Evolutionary conservation across 2,329 filamentous ascomycete species (phyloP).

Genomic region (Clarireedia monteithiana): DNA sequence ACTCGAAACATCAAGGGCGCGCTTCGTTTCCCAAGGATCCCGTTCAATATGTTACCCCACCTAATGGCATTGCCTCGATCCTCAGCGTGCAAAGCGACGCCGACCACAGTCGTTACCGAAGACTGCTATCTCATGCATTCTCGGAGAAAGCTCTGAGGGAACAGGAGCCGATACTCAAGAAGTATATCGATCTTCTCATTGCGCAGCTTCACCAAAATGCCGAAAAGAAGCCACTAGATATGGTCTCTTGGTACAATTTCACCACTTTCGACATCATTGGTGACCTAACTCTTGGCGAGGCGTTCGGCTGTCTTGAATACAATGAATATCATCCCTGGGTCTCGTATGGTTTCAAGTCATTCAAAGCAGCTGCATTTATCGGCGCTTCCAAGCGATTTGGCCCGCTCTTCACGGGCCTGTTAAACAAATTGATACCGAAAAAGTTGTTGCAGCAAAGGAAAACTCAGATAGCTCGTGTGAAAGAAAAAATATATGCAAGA

Average conservation of each 20-base stretch:
- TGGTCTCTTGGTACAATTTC: slow-evolving; percentile 31
- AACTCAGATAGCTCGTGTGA: slow-evolving; percentile 15
- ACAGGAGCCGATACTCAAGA: slow-evolving; percentile 22
- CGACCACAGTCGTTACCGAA: slow-evolving; percentile 23
- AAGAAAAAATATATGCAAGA: slow-evolving; percentile 12
- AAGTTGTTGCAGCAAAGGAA: slow-evolving; percentile 10
- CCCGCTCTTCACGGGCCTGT: slow-evolving; percentile 6
- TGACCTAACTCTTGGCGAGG: slow-evolving; percentile 37
- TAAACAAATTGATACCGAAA: slow-evolving; percentile 3
- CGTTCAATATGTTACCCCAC: not conserved
- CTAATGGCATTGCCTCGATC: not conserved
- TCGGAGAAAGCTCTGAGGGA: slow-evolving; percentile 26
- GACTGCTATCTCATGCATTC: slow-evolving; percentile 26
- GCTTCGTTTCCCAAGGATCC: not conserved
- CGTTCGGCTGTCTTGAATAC: slow-evolving; percentile 29
- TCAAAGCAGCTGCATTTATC: slow-evolving; percentile 17
- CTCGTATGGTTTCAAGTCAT: slow-evolving; percentile 18
- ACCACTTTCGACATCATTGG: slow-evolving; percentile 34
- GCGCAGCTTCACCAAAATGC: slow-evolving; percentile 1
- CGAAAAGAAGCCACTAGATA: slow-evolving; percentile 11
- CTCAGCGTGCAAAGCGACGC: not conserved
- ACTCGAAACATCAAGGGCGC: not conserved
- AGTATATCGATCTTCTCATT: slow-evolving; percentile 11
- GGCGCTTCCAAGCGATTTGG: slow-evolving; percentile 14
- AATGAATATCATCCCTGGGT: slow-evolving; percentile 26